Evolutionary conservation across 208 protist species (phyloP).

Genomic region (Trypanosoma scelopori): DNA sequence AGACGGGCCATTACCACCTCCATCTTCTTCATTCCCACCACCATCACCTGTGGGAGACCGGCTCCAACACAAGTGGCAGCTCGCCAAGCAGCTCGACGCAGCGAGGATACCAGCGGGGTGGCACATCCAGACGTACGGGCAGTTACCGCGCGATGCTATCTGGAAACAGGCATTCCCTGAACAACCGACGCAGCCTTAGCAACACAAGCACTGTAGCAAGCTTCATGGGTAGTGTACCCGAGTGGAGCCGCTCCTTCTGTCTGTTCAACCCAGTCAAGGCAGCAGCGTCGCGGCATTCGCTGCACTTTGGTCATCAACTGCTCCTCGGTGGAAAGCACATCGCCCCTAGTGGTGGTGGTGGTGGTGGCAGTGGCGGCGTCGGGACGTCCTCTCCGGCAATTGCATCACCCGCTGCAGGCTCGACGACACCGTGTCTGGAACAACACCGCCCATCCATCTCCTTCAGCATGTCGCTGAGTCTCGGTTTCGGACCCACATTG

Average conservation of each 20-base stretch:
- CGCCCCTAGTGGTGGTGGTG: neutral
- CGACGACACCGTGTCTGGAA: neutral
- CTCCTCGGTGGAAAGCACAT: conserved; percentile 13
- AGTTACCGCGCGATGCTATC: conserved; percentile 28
- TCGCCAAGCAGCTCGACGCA: conserved; percentile 9
- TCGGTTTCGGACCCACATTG: neutral
- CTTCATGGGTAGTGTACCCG: conserved; percentile 52
- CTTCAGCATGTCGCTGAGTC: conserved; percentile 8
- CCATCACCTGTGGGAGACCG: conserved; percentile 33
- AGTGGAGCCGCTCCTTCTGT: conserved; percentile 80
- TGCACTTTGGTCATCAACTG: conserved; percentile 17
- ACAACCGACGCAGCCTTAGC: conserved; percentile 37
- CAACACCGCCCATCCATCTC: conserved; percentile 11
- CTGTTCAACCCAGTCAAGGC: conserved; percentile 47
- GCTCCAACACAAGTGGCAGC: conserved; percentile 29
- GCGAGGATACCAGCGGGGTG: conserved; percentile 2
- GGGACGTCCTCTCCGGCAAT: neutral
- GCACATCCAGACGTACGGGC: conserved; percentile 34
- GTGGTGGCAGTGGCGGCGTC: too few relatives aligned
- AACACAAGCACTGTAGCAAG: conserved; percentile 44
- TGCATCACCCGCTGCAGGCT: neutral
- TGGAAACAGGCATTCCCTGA: neutral
- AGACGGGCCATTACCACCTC: conserved; percentile 49
- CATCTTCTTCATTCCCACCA: too few relatives aligned
- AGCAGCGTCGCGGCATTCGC: conserved; percentile 9